Evolutionary conservation across 768 basidiomycete species (phyloP).

Genomic region (Suillus clintonianus): DNA sequence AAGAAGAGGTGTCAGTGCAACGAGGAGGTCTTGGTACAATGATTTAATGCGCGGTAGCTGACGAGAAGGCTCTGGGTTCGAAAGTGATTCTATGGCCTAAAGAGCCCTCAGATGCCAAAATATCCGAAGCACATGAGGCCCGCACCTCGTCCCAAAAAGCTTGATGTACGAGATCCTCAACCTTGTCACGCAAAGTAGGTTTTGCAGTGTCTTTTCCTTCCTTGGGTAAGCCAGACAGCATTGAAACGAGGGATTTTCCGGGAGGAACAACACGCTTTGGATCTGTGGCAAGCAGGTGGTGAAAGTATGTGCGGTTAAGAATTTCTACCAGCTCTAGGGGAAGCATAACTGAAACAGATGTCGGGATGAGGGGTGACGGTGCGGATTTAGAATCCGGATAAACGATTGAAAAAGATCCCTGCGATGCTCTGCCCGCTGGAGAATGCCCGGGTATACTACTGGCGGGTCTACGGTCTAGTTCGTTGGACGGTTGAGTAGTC

Average conservation of each 20-base stretch:
- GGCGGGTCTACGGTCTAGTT: neutral
- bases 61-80: constrained; percentile 55
- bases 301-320: constrained; percentile 62
- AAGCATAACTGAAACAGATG: constrained; percentile 32
- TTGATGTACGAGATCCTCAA: constrained; percentile 49
- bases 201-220: constrained; percentile 16
- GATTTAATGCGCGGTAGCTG: constrained; percentile 62
- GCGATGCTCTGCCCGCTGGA: neutral
- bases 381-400: constrained; percentile 11
- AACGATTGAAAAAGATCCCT: constrained; percentile 17
- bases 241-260: constrained; percentile 71
- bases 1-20: constrained; percentile 56
- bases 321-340: constrained; percentile 57
- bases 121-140: constrained; percentile 10
- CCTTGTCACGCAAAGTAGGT: constrained; percentile 47
- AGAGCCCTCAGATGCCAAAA: constrained; percentile 20
- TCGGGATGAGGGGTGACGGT: constrained; percentile 21
- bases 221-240: constrained; percentile 42
- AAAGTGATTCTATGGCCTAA: constrained; percentile 59
- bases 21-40: constrained; percentile 55
- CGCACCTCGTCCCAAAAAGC: constrained; percentile 79
- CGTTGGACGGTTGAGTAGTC: constrained; percentile 7
- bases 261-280: constrained; percentile 63
- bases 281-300: constrained; percentile 68
- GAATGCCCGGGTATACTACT: neutral